A percentile compares a stretch with the other conserved stretches of the same genome.
Conservation (phyloP, 371 early-diverging fungal species). For the Batkoa obscura region DNA sequence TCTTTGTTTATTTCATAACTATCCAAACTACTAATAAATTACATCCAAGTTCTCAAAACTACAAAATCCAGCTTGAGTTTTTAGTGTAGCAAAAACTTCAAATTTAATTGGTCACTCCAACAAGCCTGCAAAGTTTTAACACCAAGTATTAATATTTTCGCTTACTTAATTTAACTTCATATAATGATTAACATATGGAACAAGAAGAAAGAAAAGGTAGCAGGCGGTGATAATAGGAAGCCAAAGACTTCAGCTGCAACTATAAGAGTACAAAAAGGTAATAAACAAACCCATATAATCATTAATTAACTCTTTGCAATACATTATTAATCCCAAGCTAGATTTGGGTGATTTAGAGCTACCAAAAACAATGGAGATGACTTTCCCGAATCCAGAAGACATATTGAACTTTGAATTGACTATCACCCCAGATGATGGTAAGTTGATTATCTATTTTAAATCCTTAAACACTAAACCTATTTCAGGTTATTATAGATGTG, state of each 20-base stretch:
- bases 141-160: too few relatives aligned
- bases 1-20: too few relatives aligned
- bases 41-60: too few relatives aligned
- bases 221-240: conserved; percentile 45
- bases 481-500: conserved; percentile 80
- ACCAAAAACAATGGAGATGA: conserved; percentile 55
- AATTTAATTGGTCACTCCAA: too few relatives aligned
- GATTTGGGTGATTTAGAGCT: conserved; percentile 69
- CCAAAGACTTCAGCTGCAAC: conserved; percentile 73
- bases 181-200: conserved; percentile 77
- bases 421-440: conserved; percentile 83
- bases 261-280: conserved; percentile 84
- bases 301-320: background rate
- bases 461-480: background rate
- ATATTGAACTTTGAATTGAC: conserved; percentile 63
- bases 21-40: too few relatives aligned
- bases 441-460: background rate
- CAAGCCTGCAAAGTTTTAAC: too few relatives aligned
- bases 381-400: conserved; percentile 63
- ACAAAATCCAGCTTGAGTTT: too few relatives aligned
- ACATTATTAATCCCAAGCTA: too few relatives aligned
- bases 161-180: background rate
- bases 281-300: background rate
- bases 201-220: conserved; percentile 51
- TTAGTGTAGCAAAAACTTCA: too few relatives aligned